phyloP scores from a whole-genome alignment of 2,329 filamentous ascomycete genomes.

The Cladophialophora yegresii region DNA sequence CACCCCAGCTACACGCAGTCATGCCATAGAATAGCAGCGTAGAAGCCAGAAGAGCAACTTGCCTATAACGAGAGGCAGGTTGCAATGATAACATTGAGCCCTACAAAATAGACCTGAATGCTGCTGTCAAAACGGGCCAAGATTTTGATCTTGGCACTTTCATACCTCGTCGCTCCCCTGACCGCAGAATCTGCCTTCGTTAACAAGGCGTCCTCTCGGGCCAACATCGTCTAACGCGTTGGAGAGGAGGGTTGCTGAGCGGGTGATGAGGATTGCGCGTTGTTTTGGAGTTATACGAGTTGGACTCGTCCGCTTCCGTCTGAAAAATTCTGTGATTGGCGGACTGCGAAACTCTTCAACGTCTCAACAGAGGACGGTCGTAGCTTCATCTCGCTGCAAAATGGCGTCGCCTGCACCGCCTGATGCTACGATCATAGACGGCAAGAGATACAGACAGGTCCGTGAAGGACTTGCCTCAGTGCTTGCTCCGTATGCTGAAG shows the following conservation, averaged over 20 bases:
- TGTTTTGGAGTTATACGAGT: constrained; percentile 1
- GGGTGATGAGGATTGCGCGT: constrained; percentile 19
- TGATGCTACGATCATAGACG: constrained; percentile 46
- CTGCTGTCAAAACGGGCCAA: neutral
- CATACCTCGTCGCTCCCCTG: neutral
- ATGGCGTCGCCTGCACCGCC: constrained; percentile 18
- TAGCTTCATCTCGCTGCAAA: constrained; percentile 7
- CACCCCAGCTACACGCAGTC: neutral
- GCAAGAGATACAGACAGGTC: constrained; percentile 60
- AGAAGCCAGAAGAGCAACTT: neutral
- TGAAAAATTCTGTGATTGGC: neutral
- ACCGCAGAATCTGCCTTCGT: neutral
- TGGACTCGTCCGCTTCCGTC: neutral
- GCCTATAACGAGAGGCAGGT: neutral
- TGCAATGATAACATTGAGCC: neutral
- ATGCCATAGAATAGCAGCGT: neutral
- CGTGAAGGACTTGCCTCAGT: constrained; percentile 70
- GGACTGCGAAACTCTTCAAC: neutral
- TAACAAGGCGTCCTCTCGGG: neutral
- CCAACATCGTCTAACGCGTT: neutral
- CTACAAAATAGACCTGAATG: neutral
- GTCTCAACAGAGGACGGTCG: constrained; percentile 3
- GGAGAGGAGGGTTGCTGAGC: neutral
- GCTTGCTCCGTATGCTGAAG: constrained; percentile 59
- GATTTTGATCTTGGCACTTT: neutral